phyloP scores from a whole-genome alignment of 768 basidiomycete genomes.

The Rhodocollybia butyracea region DNA sequence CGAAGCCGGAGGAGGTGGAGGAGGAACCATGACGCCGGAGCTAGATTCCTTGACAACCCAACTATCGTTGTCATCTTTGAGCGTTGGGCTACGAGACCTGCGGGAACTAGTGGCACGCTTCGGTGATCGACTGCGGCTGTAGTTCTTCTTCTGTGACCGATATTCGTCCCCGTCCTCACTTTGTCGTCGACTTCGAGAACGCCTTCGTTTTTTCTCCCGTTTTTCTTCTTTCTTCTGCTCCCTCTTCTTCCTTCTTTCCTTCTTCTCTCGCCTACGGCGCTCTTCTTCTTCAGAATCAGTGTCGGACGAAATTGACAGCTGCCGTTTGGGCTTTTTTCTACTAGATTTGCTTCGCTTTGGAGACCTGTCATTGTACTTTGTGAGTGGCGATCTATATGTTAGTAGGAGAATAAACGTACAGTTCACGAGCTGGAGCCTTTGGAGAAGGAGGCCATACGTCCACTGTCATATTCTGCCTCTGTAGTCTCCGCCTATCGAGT shows the following conservation, averaged over 20 bases:
- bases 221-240: constrained; percentile 39
- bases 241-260: constrained; percentile 58
- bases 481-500: constrained; percentile 59
- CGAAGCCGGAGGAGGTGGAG: constrained; percentile 17
- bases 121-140: constrained; percentile 10
- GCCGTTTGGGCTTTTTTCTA: constrained; percentile 61
- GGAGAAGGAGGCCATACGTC: constrained; percentile 86
- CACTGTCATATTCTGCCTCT: constrained; percentile 54
- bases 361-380: constrained; percentile 38
- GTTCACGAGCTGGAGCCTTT: constrained; percentile 53
- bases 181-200: constrained; percentile 28
- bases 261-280: constrained; percentile 52
- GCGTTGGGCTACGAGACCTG: constrained; percentile 27
- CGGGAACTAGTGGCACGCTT: constrained; percentile 25
- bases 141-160: constrained; percentile 19
- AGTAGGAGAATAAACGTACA: constrained; percentile 38
- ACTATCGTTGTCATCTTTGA: constrained; percentile 44
- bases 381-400: not conserved
- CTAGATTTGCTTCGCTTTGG: constrained; percentile 48
- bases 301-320: constrained; percentile 45
- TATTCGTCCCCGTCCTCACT: constrained; percentile 36
- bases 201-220: constrained; percentile 34
- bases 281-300: constrained; percentile 56
- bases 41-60: constrained; percentile 61
- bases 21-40: constrained; percentile 16